These are phyloP conservation scores for Aspergillus novoparasiticus DNA, from an alignment of 2,329 filamentous ascomycete genomes.

Conservation along the genomic window DNA sequence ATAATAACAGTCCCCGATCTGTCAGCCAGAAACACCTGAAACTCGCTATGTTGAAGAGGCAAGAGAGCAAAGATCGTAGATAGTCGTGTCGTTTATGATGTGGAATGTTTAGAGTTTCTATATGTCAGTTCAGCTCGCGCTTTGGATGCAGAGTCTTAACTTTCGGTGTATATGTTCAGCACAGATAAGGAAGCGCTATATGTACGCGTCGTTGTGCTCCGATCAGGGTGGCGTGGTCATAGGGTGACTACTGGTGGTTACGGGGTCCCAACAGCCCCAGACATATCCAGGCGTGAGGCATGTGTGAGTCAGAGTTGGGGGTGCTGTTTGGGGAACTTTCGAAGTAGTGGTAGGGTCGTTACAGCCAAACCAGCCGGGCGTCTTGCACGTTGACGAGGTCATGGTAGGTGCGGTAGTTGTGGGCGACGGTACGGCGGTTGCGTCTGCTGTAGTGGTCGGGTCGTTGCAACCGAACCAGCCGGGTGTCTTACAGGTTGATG, in stretches of 20 bases:
- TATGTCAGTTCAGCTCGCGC: background rate
- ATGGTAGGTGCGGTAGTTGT: conserved; percentile 19
- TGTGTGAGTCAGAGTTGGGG: conserved; percentile 21
- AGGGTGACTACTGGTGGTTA: conserved; percentile 30
- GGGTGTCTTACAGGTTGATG: conserved; percentile 44
- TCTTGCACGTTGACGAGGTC: conserved; percentile 29
- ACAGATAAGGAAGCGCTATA: background rate
- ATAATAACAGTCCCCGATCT: background rate
- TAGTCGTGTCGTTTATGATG: background rate
- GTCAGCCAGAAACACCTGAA: conserved; percentile 1
- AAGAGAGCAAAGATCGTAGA: conserved; percentile 4
- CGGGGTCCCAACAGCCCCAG: conserved; percentile 57
- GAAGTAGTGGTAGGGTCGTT: conserved; percentile 28
- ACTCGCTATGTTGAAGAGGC: background rate
- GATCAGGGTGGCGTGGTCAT: conserved; percentile 28
- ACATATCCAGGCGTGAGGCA: conserved; percentile 59
- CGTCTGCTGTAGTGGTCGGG: conserved; percentile 30
- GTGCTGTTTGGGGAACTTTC: conserved; percentile 15
- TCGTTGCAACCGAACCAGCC: conserved; percentile 50
- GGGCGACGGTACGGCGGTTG: conserved; percentile 20
- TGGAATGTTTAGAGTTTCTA: background rate
- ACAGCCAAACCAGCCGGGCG: conserved; percentile 41
- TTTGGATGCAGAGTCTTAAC: background rate
- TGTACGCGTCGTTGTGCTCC: background rate
- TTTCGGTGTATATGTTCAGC: background rate